Percentiles rank a stretch among this genome's conserved stretches.
phyloP scores from a whole-genome alignment of 495 filamentous ascomycete species.

The Ramalina peruviana region DNA sequence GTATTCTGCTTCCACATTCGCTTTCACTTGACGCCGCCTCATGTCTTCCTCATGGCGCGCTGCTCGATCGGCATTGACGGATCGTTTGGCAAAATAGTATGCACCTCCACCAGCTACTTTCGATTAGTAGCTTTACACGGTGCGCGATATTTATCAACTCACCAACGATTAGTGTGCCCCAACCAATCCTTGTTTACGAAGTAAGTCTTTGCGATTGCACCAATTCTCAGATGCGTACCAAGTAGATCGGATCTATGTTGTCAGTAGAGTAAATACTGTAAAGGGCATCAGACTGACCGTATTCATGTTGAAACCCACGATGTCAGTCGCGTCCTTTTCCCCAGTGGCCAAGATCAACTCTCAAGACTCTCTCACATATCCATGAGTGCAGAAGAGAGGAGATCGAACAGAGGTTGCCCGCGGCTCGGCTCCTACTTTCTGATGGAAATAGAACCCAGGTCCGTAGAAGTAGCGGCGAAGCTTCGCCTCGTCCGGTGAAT shows the following conservation, averaged over 20 bases:
- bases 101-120: slow-evolving; percentile 67
- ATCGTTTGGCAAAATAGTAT: slow-evolving; percentile 91
- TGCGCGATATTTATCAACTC: slow-evolving; percentile 16
- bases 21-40: slow-evolving; percentile 46
- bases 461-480: no score
- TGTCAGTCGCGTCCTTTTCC: no score
- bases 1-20: slow-evolving; percentile 39
- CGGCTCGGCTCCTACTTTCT: no score
- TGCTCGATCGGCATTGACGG: slow-evolving; percentile 78
- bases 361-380: no score
- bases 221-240: slow-evolving; percentile 26
- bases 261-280: not conserved
- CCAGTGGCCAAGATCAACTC: no score
- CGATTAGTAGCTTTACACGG: not conserved
- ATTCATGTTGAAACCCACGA: slow-evolving; percentile 24
- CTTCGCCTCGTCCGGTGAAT: no score
- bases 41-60: slow-evolving; percentile 53
- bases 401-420: no score
- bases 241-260: slow-evolving; percentile 35
- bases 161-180: slow-evolving; percentile 75
- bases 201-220: not conserved
- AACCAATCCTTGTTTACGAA: slow-evolving; percentile 50
- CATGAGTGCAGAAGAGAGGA: no score
- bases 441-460: no score
- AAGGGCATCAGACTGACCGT: slow-evolving; percentile 20